phyloP scores from a whole-genome alignment of 306 rosid genomes.

The Acacia melanoxylon region DNA sequence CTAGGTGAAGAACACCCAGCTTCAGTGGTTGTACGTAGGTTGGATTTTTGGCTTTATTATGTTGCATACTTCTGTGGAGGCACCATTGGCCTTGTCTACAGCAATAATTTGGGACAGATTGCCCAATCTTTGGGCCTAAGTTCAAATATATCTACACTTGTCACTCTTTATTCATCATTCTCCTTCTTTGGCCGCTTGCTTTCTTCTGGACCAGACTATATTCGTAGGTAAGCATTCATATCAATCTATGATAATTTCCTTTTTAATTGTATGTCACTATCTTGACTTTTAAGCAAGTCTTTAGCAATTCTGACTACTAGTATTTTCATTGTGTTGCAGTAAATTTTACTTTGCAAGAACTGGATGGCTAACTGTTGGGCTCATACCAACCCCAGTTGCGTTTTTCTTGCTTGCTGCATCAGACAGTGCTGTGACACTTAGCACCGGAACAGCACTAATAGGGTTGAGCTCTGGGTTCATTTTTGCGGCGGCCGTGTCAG shows the following conservation, averaged over 20 bases:
- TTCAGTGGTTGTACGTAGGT: constrained; percentile 45
- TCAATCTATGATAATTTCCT: background rate
- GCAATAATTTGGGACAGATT: constrained; percentile 95
- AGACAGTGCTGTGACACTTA: constrained; percentile 43
- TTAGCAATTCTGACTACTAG: constrained; percentile 13
- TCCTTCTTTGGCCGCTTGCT: constrained; percentile 97
- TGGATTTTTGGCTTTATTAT: constrained; percentile 93
- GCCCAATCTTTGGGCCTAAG: constrained; percentile 76
- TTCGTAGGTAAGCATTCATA: constrained; percentile 61
- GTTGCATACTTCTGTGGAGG: constrained; percentile 89
- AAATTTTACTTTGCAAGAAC: constrained; percentile 92
- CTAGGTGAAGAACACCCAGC: constrained; percentile 90
- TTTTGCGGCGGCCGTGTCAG: constrained; percentile 92
- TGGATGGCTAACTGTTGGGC: constrained; percentile 84
- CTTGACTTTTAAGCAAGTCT: constrained; percentile 13
- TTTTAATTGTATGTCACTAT: background rate
- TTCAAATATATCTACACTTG: constrained; percentile 57
- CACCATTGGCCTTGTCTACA: constrained; percentile 93
- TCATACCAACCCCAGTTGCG: constrained; percentile 87
- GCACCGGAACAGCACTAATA: constrained; percentile 69
- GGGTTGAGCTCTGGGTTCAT: constrained; percentile 95
- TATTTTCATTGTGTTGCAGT: constrained; percentile 46
- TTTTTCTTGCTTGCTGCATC: constrained; percentile 71
- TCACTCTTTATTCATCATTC: constrained; percentile 83
- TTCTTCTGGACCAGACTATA: constrained; percentile 87